Evolutionary conservation across 73 alveolate genomes (phyloP).

Genomic region (Blepharisma japonicum): DNA sequence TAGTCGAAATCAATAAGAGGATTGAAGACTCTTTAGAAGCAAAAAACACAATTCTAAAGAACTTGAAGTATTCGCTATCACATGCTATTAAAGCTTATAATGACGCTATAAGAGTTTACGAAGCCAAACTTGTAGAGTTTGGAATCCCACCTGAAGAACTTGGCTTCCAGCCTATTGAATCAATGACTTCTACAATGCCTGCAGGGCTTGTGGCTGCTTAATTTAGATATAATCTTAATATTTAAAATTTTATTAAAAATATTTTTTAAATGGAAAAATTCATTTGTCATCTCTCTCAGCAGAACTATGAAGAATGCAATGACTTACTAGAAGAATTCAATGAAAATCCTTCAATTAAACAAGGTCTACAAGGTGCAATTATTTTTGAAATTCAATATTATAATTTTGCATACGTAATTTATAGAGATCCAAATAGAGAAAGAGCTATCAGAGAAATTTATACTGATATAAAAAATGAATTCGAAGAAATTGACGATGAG

Average conservation of each 20-base stretch:
- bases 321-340: too few relatives aligned
- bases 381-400: too few relatives aligned
- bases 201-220: slow-evolving; percentile 93
- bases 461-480: too few relatives aligned
- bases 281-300: too few relatives aligned
- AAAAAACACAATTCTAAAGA: slow-evolving; percentile 70
- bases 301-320: too few relatives aligned
- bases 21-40: slow-evolving; percentile 82
- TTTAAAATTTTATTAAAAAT: background rate
- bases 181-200: slow-evolving; percentile 93
- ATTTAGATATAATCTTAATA: slow-evolving; percentile 24
- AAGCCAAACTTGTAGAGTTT: slow-evolving; percentile 93
- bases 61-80: slow-evolving; percentile 85
- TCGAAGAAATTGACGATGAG: too few relatives aligned
- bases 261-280: too few relatives aligned
- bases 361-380: too few relatives aligned
- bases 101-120: slow-evolving; percentile 96
- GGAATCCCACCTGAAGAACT: slow-evolving; percentile 96
- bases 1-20: slow-evolving; percentile 63
- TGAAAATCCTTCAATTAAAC: too few relatives aligned
- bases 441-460: too few relatives aligned
- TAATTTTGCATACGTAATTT: too few relatives aligned
- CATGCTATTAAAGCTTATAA: slow-evolving; percentile 96
- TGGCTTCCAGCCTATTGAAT: slow-evolving; percentile 86
- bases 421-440: too few relatives aligned